Evolutionary conservation across 805 yeast genomes (phyloP).

Genomic region (Schwanniomyces sp.): DNA sequence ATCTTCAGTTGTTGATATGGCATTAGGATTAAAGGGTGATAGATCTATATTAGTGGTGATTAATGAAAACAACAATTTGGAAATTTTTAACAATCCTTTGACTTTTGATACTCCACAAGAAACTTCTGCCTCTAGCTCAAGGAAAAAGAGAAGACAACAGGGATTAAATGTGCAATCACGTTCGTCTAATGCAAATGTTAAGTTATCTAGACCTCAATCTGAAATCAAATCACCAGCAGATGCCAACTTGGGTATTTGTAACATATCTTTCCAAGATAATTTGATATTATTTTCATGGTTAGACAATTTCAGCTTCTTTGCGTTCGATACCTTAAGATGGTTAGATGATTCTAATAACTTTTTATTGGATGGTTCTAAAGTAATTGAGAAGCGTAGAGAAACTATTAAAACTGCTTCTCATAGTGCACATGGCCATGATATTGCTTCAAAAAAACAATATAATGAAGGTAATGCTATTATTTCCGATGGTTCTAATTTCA

Average conservation of each 20-base stretch:
- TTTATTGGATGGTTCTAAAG: constrained; percentile 20
- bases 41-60: constrained; percentile 48
- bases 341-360: constrained; percentile 26
- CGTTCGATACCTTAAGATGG: constrained; percentile 58
- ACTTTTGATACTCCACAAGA: constrained; percentile 20
- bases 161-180: constrained; percentile 46
- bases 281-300: constrained; percentile 55
- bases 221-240: constrained; percentile 32
- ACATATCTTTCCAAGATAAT: constrained; percentile 31
- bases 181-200: constrained; percentile 46
- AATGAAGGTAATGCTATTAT: constrained; percentile 62
- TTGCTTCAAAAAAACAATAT: constrained; percentile 54
- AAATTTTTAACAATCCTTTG: constrained; percentile 64
- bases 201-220: constrained; percentile 46
- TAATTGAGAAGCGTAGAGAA: constrained; percentile 39
- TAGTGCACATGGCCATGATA: constrained; percentile 48
- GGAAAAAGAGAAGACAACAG: constrained; percentile 47
- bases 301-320: constrained; percentile 58
- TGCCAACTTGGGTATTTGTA: constrained; percentile 25
- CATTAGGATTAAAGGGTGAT: constrained; percentile 33
- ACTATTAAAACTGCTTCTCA: constrained; percentile 40
- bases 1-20: constrained; percentile 52
- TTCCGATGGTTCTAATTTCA: constrained; percentile 62
- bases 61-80: constrained; percentile 75
- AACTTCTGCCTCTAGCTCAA: constrained; percentile 13